Base-by-base conservation (phyloP, 768 basidiomycete genomes). In the Pleurotus eryngii region DNA sequence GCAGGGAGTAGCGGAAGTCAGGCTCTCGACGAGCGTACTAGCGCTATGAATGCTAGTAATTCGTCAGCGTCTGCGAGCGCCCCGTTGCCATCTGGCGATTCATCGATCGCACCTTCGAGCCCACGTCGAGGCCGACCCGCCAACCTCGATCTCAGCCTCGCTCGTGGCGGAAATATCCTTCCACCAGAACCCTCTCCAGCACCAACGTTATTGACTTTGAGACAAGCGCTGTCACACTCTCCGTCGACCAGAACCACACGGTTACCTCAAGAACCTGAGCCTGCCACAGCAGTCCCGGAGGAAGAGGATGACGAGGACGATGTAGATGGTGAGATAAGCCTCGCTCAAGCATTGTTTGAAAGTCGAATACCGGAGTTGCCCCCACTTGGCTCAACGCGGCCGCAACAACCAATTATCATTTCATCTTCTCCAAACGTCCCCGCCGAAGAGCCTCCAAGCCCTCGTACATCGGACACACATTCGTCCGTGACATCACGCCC, bases 1-100 rank as follows among this genome's bases (percentile, higher is more conserved):
- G 90, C 92, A 15, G 91, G 85, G 9, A 78, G 89, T 12, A 90
- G 89, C 59, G 91, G 92, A 6, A 87, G 89, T 63, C 88, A 87
- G 65, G 85, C 86, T 12, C 67, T 93, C 49, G 91, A 94, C 64
- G 91, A 94, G 69, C 82, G 91, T 24, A 94, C 91, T 0, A 92
- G 91, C 66, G 76, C 81, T 9, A 75, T 75, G 2, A 69, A 74
- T 40, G 62, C 73, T 18, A 60, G 65, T n/a, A 59, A 55, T 11
- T 57, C 71, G 20, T 56, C 50, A 8, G n/a, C 40, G 9, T 24
- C 38, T 8, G 20, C 49, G 14, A 12, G 18, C 6, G 27, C 53
- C 20, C 22, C 50, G 7, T 12, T 37, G 37, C 46, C 57, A 20
- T 49, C 55, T 42, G 35, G 35, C 18, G 59, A 47, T 56, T 54